phyloP scores from a whole-genome alignment of 164 flowering plant genomes.

The Aristolochia contorta region DNA sequence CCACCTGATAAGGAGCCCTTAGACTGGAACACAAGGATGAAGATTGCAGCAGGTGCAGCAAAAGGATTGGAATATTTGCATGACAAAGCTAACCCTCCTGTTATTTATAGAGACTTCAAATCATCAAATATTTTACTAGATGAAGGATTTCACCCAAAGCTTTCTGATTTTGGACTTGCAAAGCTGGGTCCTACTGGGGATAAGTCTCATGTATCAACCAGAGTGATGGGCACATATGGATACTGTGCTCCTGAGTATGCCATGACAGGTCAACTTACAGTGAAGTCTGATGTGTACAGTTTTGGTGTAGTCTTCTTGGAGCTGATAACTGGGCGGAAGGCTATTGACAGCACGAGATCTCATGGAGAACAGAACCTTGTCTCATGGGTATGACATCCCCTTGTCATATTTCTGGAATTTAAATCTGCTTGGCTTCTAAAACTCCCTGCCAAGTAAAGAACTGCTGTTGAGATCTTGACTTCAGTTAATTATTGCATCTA shows the following conservation, averaged over 20 bases:
- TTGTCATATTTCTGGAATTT: no score
- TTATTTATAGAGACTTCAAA: slow-evolving; percentile 63
- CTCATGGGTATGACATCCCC: slow-evolving; percentile 23
- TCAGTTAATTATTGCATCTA: no score
- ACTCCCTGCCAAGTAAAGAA: no score
- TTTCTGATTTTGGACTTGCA: slow-evolving; percentile 72
- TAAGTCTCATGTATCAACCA: slow-evolving; percentile 40
- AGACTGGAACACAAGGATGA: slow-evolving; percentile 74
- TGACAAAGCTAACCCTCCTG: slow-evolving; percentile 52
- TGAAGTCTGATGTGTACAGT: slow-evolving; percentile 48
- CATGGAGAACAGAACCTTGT: slow-evolving; percentile 42
- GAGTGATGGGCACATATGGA: slow-evolving; percentile 57
- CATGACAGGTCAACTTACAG: slow-evolving; percentile 40
- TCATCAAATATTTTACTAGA: slow-evolving; percentile 55
- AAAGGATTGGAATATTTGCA: slow-evolving; percentile 64
- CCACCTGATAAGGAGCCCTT: slow-evolving; percentile 41
- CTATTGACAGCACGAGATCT: slow-evolving; percentile 27
- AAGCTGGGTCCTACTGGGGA: slow-evolving; percentile 44
- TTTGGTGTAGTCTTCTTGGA: slow-evolving; percentile 47
- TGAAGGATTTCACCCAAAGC: slow-evolving; percentile 51
- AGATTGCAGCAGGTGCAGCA: slow-evolving; percentile 70
- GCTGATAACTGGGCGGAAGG: slow-evolving; percentile 43
- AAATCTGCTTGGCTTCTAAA: no score
- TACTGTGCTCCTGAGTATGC: slow-evolving; percentile 57
- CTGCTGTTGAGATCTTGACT: no score